Conservation (phyloP, 345 rosid species). For the Salix dunnii region DNA sequence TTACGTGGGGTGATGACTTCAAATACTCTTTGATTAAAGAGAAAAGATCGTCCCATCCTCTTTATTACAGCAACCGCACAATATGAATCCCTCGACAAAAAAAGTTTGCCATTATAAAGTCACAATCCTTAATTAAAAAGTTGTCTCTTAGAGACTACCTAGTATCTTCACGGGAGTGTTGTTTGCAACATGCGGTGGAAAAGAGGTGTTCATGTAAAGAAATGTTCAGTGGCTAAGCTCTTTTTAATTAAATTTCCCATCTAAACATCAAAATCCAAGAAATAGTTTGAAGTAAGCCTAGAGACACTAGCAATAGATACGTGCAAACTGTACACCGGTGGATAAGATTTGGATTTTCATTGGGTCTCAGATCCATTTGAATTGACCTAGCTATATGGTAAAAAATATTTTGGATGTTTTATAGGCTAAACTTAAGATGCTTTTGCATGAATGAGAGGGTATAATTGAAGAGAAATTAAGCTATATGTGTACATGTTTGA, state of each 20-base stretch:
- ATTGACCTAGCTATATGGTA: too few relatives aligned
- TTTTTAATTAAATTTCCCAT: neutral
- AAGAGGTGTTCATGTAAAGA: neutral
- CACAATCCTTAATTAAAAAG: neutral
- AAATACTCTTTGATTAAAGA: too few relatives aligned
- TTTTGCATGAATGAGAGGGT: neutral
- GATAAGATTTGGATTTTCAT: neutral
- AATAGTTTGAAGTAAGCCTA: neutral
- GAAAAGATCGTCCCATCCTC: neutral
- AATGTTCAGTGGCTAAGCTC: neutral
- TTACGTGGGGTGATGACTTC: neutral
- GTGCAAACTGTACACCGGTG: neutral
- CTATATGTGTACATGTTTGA: neutral
- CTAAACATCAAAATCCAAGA: neutral
- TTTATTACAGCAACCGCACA: neutral
- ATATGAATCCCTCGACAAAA: neutral
- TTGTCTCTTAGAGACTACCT: neutral
- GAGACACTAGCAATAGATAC: neutral
- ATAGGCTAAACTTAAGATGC: neutral
- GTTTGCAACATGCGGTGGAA: neutral
- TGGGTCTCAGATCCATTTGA: too few relatives aligned
- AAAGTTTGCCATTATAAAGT: neutral
- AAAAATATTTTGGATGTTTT: too few relatives aligned
- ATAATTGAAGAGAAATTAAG: neutral
- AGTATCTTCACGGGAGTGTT: neutral